Conservation (phyloP, 768 basidiomycete genomes). For the Crucibulum laeve region DNA sequence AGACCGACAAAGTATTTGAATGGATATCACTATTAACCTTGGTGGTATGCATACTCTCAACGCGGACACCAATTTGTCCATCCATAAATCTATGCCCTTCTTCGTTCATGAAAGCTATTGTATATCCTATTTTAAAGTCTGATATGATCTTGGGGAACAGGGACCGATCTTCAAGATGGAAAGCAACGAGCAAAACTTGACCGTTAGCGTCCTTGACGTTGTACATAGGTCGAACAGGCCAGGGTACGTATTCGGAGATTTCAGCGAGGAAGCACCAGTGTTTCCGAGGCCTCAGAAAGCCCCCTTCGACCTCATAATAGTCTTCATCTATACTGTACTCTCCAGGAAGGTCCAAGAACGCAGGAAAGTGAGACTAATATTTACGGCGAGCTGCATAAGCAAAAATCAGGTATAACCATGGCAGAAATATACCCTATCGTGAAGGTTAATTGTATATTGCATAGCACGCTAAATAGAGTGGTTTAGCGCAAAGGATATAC, state of each 20-base stretch:
- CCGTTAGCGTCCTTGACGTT: conserved; percentile 11
- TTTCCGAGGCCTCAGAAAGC: conserved; percentile 4
- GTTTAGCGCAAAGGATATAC: too few relatives aligned
- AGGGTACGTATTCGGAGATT: conserved; percentile 6
- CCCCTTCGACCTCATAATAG: conserved; percentile 9
- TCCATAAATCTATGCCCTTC: conserved; percentile 10
- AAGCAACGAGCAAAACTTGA: conserved; percentile 2
- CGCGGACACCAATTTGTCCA: conserved; percentile 11
- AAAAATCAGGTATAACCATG: too few relatives aligned
- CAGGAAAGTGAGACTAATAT: too few relatives aligned
- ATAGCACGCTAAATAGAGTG: too few relatives aligned
- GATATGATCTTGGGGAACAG: conserved; percentile 1
- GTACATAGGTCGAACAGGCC: conserved; percentile 7
- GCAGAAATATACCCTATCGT: too few relatives aligned
- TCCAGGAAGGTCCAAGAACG: conserved; percentile 16
- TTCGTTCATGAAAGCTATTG: conserved; percentile 13
- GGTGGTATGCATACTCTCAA: not conserved
- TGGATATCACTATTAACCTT: too few relatives aligned
- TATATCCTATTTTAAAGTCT: conserved; percentile 9
- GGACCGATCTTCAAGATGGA: conserved; percentile 10
- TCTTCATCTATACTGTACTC: conserved; percentile 14
- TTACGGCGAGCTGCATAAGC: too few relatives aligned
- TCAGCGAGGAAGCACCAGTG: conserved; percentile 18
- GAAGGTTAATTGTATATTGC: too few relatives aligned
- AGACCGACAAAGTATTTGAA: too few relatives aligned